A percentile compares a stretch with the other conserved stretches of the same genome.
phyloP scores from a whole-genome alignment of 2,329 filamentous ascomycete species.

The Colletotrichum costaricense region DNA sequence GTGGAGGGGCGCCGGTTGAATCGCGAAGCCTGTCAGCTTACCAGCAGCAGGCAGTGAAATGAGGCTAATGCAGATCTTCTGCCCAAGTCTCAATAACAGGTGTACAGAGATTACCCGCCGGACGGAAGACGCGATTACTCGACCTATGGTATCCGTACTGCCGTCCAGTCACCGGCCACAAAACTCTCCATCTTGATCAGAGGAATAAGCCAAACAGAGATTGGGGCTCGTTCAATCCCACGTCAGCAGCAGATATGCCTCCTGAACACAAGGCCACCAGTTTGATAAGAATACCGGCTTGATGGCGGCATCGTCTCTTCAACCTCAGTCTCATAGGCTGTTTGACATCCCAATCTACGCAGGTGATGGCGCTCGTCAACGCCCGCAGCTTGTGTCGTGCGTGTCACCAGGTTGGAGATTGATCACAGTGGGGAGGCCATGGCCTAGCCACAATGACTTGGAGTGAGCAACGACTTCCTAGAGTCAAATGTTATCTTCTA shows the following conservation, averaged over 20 bases:
- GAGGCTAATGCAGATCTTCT: slow-evolving; percentile 8
- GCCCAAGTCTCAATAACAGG: not conserved
- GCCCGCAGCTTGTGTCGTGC: not conserved
- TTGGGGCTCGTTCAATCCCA: not conserved
- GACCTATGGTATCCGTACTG: too few species aligned
- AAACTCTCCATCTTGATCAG: not conserved
- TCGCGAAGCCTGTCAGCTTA: slow-evolving; percentile 24
- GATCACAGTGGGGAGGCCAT: not conserved
- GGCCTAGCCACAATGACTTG: not conserved
- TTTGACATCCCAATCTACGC: not conserved
- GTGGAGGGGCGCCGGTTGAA: not conserved
- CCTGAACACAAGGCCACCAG: not conserved
- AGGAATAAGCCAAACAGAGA: not conserved
- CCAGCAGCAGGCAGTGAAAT: not conserved
- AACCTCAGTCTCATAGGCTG: not conserved
- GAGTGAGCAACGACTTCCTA: not conserved
- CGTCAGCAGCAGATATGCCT: slow-evolving; percentile 11
- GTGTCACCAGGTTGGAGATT: not conserved
- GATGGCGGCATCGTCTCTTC: not conserved
- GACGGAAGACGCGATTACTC: not conserved
- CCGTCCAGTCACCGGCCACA: not conserved
- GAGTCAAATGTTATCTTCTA: not conserved
- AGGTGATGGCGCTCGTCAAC: not conserved
- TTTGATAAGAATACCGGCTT: not conserved
- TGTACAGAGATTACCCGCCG: not conserved